Evolutionary conservation across 2,329 filamentous ascomycete species (phyloP), one percentile per base, ranked within the genome.

Genomic region (Xylariaceae sp.): DNA sequence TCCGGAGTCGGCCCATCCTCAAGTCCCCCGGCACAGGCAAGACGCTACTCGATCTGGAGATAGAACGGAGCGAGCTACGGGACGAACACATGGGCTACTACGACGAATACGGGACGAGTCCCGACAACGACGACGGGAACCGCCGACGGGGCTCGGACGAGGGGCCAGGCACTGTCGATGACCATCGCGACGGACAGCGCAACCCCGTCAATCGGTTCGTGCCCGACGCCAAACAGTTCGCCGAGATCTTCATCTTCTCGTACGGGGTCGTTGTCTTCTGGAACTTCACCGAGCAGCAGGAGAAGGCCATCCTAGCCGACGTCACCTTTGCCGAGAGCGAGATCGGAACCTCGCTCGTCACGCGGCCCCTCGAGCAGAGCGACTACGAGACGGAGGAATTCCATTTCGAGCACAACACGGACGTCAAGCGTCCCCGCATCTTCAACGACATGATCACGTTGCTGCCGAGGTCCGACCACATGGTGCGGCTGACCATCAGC

Each of bases 381-480:
- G 91, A 97, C 65, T 96, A 95, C 59, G 94, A 99, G 72, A 99
- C 90, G 42, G 94, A 99, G 66, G 92, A 97, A 65, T 96, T 99
- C 62, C 92, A 99, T 66, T 99, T 99, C 65, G 91, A 97, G 68
- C 99, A 99, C 74, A 95, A 89, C 61, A 80, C 83, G 1, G 80
- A 89, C 50, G 90, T 94, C 32, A 86, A 90, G 54, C 82, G 91
- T 44, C 94, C 94, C 5, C 82, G 94, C 49, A 88, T 99, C 30
- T 99, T 95, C 74, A 97, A 99, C 71, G 94, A 99, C 69, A 99
- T 99, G 94, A 97, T 99, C 62, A 99, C 94, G 0, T 75, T 99
- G 40, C 80, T 95, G 55, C 95, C 90, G 52, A 86, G 89, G 36
- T 82, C 78, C 27, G 94, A 99, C 71, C 94, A 99, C 71, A 97